Percentiles rank a stretch among this genome's conserved stretches.
These are phyloP conservation scores for Eucalyptus pauciflora DNA, from an alignment of 345 rosid genomes.

Conservation along the genomic window DNA sequence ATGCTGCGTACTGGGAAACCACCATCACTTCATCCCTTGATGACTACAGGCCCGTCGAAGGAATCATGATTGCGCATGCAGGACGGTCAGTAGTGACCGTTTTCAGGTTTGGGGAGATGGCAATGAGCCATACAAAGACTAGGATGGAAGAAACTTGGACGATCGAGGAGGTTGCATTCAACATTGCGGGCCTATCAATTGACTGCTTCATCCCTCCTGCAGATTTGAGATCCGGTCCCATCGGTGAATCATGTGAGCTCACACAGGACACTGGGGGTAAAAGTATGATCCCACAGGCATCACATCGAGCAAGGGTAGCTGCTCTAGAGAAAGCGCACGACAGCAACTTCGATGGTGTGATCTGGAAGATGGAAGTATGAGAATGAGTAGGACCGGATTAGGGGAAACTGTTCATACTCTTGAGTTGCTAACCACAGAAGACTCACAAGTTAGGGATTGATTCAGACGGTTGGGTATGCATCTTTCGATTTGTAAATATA, in stretches of 20 bases:
- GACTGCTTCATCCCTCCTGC: conserved; percentile 14
- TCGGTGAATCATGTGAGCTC: not conserved
- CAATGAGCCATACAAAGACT: conserved; percentile 29
- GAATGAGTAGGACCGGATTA: not conserved
- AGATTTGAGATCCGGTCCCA: not conserved
- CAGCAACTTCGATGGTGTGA: not conserved
- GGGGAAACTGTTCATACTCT: not conserved
- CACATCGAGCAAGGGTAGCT: not conserved
- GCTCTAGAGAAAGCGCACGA: not conserved
- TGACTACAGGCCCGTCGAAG: conserved; percentile 33
- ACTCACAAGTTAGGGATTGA: not conserved
- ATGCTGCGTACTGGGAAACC: conserved; percentile 23
- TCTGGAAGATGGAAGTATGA: not conserved
- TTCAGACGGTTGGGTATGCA: not conserved
- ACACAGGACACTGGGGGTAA: not conserved
- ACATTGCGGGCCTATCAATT: conserved; percentile 1
- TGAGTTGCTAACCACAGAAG: not conserved
- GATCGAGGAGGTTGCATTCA: conserved; percentile 7
- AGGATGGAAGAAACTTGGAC: conserved; percentile 14
- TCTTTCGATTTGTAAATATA: not conserved
- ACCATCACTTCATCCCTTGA: conserved; percentile 32
- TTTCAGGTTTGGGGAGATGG: conserved; percentile 32
- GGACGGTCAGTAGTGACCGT: conserved; percentile 37
- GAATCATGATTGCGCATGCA: conserved; percentile 41
- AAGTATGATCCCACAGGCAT: not conserved